These are phyloP conservation scores for Tephrocybe sp. DNA, from an alignment of 768 basidiomycete genomes.

Conservation along the genomic window DNA sequence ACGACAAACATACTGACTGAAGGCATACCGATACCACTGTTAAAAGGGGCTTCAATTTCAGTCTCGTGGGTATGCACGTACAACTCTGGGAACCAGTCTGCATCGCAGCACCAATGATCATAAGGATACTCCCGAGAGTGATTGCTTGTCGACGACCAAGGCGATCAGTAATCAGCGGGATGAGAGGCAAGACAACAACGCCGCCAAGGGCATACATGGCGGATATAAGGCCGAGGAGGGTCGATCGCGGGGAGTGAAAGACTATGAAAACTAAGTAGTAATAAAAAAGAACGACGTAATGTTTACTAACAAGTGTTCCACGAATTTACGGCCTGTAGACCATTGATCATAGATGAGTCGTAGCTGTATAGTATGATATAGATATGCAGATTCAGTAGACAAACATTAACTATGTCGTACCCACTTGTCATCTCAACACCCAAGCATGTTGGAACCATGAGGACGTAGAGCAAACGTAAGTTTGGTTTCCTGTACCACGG, in stretches of 20 bases:
- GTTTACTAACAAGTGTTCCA: constrained; percentile 48
- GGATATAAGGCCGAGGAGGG: constrained; percentile 52
- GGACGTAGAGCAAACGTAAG: constrained; percentile 48
- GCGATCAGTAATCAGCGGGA: constrained; percentile 47
- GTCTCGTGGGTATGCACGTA: constrained; percentile 22
- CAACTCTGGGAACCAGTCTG: constrained; percentile 49
- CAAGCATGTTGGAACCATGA: constrained; percentile 58
- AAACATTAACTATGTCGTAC: constrained; percentile 24
- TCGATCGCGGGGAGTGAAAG: constrained; percentile 49
- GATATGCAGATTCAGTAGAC: neutral
- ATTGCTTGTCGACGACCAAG: constrained; percentile 51
- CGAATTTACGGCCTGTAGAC: constrained; percentile 54
- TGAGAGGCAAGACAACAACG: constrained; percentile 49
- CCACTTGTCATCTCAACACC: constrained; percentile 64
- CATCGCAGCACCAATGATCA: constrained; percentile 43
- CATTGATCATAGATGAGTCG: constrained; percentile 63
- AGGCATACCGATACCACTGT: neutral
- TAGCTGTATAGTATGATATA: constrained; percentile 31
- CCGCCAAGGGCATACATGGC: constrained; percentile 60
- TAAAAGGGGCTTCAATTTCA: neutral
- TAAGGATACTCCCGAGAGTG: constrained; percentile 45
- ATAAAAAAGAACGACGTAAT: neutral
- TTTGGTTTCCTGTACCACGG: constrained; percentile 66
- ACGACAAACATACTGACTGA: constrained; percentile 59
- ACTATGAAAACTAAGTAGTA: constrained; percentile 28